Evolutionary conservation across 306 rosid genomes (phyloP).

Genomic region (Cucurbita pepo): DNA sequence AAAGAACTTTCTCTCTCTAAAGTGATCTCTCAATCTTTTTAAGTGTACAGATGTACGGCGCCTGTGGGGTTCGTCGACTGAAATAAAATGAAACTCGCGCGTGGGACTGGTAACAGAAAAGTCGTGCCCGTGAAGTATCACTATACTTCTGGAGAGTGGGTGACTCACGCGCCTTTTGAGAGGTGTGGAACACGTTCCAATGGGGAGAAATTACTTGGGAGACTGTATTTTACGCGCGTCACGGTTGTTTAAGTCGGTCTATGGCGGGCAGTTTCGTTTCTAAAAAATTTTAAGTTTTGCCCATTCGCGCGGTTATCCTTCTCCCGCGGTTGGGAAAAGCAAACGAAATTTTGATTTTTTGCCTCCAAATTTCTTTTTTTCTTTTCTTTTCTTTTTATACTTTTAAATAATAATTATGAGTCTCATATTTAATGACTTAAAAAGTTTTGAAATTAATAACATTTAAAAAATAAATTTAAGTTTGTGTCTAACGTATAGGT

Average conservation of each 20-base stretch:
- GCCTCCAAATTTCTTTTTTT: background rate
- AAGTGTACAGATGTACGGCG: slow-evolving; percentile 67
- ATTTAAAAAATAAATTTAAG: too few relatives aligned
- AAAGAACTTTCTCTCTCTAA: slow-evolving; percentile 30
- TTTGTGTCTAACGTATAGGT: too few relatives aligned
- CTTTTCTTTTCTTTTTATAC: too few relatives aligned
- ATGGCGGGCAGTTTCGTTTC: slow-evolving; percentile 23
- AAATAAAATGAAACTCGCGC: slow-evolving; percentile 25
- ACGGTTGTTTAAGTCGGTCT: background rate
- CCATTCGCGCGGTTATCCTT: slow-evolving; percentile 16
- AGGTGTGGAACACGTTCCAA: background rate
- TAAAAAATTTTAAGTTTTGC: slow-evolving; percentile 18
- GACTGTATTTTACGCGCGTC: background rate
- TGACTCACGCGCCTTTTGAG: background rate
- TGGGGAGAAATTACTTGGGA: background rate
- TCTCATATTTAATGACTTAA: too few relatives aligned
- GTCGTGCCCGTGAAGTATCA: slow-evolving; percentile 47
- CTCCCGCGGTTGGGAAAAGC: background rate
- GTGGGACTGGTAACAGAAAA: slow-evolving; percentile 28
- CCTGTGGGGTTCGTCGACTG: slow-evolving; percentile 18
- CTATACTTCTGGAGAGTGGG: slow-evolving; percentile 5
- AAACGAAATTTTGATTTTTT: background rate
- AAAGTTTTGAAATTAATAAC: too few relatives aligned
- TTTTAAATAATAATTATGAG: too few relatives aligned
- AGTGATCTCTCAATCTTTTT: slow-evolving; percentile 19